A percentile compares a stretch with the other conserved stretches of the same genome.
Conservation (phyloP, 345 rosid species). For the Citrus inodora region DNA sequence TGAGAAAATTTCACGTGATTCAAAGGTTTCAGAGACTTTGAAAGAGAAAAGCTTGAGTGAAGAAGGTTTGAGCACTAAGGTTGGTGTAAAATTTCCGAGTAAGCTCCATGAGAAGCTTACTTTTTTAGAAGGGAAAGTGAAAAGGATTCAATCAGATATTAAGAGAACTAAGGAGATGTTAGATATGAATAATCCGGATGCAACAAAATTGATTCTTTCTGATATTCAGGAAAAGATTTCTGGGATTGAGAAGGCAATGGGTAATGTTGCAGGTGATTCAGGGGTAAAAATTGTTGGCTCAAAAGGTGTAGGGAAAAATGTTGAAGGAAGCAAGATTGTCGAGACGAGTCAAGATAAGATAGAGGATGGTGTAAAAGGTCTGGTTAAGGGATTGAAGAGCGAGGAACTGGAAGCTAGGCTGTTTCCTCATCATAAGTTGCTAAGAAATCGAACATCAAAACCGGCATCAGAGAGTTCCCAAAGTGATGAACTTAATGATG, state of each 20-base stretch:
- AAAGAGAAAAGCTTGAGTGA: conserved; percentile 38
- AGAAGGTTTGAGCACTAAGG: conserved; percentile 19
- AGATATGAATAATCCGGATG: conserved; percentile 78
- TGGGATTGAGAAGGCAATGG: conserved; percentile 79
- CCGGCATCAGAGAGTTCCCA: conserved; percentile 27
- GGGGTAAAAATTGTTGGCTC: conserved; percentile 17
- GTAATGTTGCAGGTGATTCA: conserved; percentile 44
- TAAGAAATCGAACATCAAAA: conserved; percentile 49
- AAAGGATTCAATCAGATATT: conserved; percentile 87
- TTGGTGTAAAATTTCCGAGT: conserved; percentile 44
- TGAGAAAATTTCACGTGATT: conserved; percentile 28
- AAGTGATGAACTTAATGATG: conserved; percentile 14
- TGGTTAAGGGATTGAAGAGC: conserved; percentile 52
- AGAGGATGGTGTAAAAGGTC: conserved; percentile 30
- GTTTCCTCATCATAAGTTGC: conserved; percentile 95
- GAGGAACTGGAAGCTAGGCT: conserved; percentile 86
- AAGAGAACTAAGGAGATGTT: conserved; percentile 92
- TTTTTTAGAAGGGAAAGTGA: conserved; percentile 91
- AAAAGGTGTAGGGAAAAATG: conserved; percentile 25
- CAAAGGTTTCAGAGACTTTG: conserved; percentile 33
- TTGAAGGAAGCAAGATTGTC: conserved; percentile 14
- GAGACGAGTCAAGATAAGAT: conserved; percentile 30
- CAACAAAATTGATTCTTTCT: conserved; percentile 61
- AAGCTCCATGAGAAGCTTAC: conserved; percentile 95
- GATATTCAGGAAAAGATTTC: conserved; percentile 90